A percentile compares a stretch with the other conserved stretches of the same genome.
Conservation (phyloP, 1,284 basidiomycete genomes). For the Exobasidium cylindrosporum region DNA sequence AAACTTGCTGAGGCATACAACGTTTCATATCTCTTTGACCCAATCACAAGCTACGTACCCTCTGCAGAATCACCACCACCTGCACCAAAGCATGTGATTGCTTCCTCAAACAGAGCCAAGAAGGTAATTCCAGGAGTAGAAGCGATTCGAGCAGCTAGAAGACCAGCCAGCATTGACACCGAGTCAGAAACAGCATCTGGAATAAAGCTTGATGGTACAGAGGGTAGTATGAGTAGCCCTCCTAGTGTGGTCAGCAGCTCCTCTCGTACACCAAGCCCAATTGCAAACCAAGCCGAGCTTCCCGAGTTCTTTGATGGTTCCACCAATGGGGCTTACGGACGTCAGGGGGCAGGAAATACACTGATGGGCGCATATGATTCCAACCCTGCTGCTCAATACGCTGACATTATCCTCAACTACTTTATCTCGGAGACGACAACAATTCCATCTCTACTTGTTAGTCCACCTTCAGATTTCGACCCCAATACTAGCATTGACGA, state of each 20-base stretch:
- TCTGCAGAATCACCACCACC: constrained; percentile 83
- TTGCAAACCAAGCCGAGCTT: constrained; percentile 36
- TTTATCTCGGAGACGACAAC: constrained; percentile 97
- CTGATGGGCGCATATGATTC: background rate
- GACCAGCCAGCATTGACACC: constrained; percentile 50
- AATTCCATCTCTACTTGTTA: constrained; percentile 81
- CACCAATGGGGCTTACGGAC: constrained; percentile 18
- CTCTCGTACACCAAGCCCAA: constrained; percentile 81
- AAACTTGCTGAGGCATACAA: constrained; percentile 87
- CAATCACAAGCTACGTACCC: constrained; percentile 92
- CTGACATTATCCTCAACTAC: constrained; percentile 95
- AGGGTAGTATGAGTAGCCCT: constrained; percentile 68
- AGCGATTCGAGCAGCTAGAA: constrained; percentile 24
- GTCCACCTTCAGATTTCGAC: constrained; percentile 87
- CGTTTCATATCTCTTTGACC: constrained; percentile 80
- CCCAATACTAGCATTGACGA: constrained; percentile 97
- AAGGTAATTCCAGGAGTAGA: constrained; percentile 42
- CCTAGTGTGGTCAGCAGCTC: constrained; percentile 80
- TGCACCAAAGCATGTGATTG: constrained; percentile 83
- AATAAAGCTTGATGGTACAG: constrained; percentile 60
- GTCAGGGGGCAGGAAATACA: constrained; percentile 15
- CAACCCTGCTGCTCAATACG: constrained; percentile 62
- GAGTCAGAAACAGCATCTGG: constrained; percentile 39
- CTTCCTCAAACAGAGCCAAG: constrained; percentile 49
- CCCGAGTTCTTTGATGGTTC: constrained; percentile 22